Base-by-base conservation (phyloP, 2,329 filamentous ascomycete species). In the Aureobasidium sp. region DNA sequence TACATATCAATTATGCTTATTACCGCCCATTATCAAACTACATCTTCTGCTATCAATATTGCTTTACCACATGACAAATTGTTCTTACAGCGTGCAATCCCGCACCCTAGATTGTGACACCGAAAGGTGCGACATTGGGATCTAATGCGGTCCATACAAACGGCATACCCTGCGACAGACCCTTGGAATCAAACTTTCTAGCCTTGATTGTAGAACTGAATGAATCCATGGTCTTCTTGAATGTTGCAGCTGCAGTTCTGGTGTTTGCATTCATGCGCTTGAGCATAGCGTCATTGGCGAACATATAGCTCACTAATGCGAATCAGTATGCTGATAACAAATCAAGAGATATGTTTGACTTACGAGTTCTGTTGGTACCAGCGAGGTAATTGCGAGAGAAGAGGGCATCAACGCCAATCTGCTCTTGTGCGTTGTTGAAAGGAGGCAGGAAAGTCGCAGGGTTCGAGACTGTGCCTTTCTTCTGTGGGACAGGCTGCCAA, bases 101-200 rank as follows among this genome's bases (percentile, higher is more conserved):
- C 25, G 20, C 13, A 13, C 6, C 25, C 23, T 40, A 59, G 7
- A 59, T 42, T 2, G 55, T 59, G n/a, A 59, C 55, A 47, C 55
- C 55, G 7, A 59, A 59, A 47, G 55, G 55, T 36, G 42, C 42
- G 15, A 59, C 27, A 47, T 59, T 47, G 3, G 55, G 55, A 25
- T 59, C 55, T 2, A 59, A n/a, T 13, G 40, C 55, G 18, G 45
- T 18, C 55, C 55, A 59, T 20, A 59, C 29, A n/a, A 59, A 59
- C 20, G 55, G 55, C 55, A 59, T 59, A 36, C 55, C 55, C 16
- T 59, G 55, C 31, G 16, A n/a, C 42, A 59, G 36, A 7, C 55
- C 55, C 7, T 59, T 36, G 4, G 42, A 36, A 15, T 59, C 55
- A 36, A 59, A 47, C 20, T 33, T 47, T 23, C 55, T 45, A 38